Evolutionary conservation across 352 stramenopile species (phyloP), one percentile per base, ranked within the genome.

Genomic region (Pythium coloratum): DNA sequence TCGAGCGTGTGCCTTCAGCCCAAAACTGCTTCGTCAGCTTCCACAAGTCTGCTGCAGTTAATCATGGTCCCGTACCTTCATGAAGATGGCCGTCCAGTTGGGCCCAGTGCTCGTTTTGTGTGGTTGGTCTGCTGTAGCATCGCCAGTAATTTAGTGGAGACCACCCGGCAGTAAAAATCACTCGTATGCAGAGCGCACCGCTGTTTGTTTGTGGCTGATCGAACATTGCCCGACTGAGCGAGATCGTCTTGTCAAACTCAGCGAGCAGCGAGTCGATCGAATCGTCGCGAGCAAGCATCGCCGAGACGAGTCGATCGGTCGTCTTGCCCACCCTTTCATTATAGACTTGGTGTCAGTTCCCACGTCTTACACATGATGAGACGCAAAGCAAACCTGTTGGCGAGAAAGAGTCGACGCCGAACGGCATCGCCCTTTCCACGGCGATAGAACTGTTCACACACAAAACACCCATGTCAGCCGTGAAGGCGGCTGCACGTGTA

Each of bases 211-310:
- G 76, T 10, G 77, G 78, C 6, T 68, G 55, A 53, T 80, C 72
- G 55, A 95, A 95, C 6, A 94, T 71, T 13, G 76, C 80, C 7
- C 86, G 84, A 55, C 86, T 95, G 50, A 91, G 55, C 13, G 33
- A 75, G 54, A 94, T 61, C 1, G 82, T 92, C 16, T 76, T 76
- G 54, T 95, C 86, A 33, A 96, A 89, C 62, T 95, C 82, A 0
- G 70, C 77, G 2, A 96, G 75, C n/a, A 96, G 68, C 6, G 76
- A 77, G 64, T 96, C 88, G 63, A 96, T 89, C 9, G 86, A 95
- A 66, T 96, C 86, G 59, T 91, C 80, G 2, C 78, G 75, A 24
- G 78, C 76, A 14, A 70, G 69, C 74, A 93, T 90, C 6, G 82
- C 84, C 5, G 66, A 55, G 30, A 91, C 73, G 10, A 94, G 66